Conservation (phyloP, 169 alveolate genomes). For the Eimeria brunetti region DNA sequence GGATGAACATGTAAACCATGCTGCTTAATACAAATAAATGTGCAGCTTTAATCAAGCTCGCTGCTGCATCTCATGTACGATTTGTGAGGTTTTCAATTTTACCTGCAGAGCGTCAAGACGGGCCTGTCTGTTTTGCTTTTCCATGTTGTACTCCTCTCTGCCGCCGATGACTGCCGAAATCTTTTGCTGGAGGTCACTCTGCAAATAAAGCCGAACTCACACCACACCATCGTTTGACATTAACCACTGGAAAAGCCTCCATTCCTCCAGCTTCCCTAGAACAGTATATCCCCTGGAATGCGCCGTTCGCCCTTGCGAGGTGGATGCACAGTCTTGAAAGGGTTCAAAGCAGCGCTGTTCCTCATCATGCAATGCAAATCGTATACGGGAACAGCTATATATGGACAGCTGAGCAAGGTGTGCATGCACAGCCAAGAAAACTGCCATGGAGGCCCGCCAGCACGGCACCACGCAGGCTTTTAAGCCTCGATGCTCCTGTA, state of each 20-base stretch:
- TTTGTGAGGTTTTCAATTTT: neutral
- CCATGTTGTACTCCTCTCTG: slow-evolving; percentile 79
- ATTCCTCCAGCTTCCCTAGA: too few species aligned
- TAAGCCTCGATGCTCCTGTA: neutral
- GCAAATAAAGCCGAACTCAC: neutral
- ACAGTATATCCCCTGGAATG: too few species aligned
- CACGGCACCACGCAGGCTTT: neutral
- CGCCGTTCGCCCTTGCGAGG: neutral
- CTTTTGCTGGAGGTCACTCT: slow-evolving; percentile 75
- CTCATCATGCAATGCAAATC: neutral
- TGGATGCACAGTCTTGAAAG: neutral
- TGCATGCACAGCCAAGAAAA: neutral
- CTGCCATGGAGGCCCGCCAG: neutral
- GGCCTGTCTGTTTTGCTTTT: slow-evolving; percentile 73
- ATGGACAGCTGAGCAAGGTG: neutral
- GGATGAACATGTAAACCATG: neutral
- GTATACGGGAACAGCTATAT: neutral
- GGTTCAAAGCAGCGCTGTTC: neutral
- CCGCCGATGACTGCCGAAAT: slow-evolving; percentile 71
- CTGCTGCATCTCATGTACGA: neutral
- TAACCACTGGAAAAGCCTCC: too few species aligned
- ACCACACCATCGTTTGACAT: neutral
- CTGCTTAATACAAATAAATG: neutral
- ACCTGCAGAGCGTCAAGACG: slow-evolving; percentile 74
- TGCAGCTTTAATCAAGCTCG: neutral